phyloP scores from a whole-genome alignment of 176 grass and related monocot species.

The Puccinellia tenuiflora region DNA sequence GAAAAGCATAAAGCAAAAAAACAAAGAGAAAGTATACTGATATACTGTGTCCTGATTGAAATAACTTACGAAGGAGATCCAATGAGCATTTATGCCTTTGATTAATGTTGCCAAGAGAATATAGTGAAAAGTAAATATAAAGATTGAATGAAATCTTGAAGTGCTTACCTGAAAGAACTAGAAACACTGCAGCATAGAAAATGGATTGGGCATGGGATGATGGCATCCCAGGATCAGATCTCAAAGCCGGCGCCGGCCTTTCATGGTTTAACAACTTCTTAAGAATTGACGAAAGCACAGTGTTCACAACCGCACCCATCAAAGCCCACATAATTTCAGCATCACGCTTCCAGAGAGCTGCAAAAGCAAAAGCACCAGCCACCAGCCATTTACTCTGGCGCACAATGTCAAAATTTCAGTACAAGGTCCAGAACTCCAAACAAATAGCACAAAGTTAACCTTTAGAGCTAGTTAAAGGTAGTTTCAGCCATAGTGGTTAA shows the following conservation, averaged over 20 bases:
- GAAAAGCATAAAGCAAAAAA: neutral
- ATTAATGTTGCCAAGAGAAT: constrained; percentile 1
- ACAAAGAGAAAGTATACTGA: neutral
- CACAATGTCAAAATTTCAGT: neutral
- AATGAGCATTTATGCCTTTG: neutral
- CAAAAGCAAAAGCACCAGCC: constrained; percentile 40
- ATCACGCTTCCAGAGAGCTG: constrained; percentile 70
- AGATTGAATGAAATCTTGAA: neutral
- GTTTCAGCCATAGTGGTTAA: neutral
- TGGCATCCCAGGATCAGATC: constrained; percentile 93
- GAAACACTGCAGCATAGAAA: constrained; percentile 53
- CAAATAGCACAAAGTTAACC: constrained; percentile 3
- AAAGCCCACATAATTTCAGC: constrained; percentile 60
- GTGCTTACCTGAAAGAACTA: constrained; percentile 70
- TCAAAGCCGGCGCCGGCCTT: constrained; percentile 55
- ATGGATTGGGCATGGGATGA: constrained; percentile 92
- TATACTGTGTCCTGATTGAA: neutral
- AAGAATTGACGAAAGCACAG: constrained; percentile 41
- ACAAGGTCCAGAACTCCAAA: neutral
- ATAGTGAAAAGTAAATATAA: neutral
- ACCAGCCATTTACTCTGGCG: constrained; percentile 88
- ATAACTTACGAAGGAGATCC: neutral
- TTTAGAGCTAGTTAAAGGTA: neutral
- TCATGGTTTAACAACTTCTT: constrained; percentile 76
- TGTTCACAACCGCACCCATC: constrained; percentile 53